Percentiles rank a stretch among this genome's conserved stretches.
phyloP scores from a whole-genome alignment of 1,139 yeast genomes.

The Yarrowia galli region DNA sequence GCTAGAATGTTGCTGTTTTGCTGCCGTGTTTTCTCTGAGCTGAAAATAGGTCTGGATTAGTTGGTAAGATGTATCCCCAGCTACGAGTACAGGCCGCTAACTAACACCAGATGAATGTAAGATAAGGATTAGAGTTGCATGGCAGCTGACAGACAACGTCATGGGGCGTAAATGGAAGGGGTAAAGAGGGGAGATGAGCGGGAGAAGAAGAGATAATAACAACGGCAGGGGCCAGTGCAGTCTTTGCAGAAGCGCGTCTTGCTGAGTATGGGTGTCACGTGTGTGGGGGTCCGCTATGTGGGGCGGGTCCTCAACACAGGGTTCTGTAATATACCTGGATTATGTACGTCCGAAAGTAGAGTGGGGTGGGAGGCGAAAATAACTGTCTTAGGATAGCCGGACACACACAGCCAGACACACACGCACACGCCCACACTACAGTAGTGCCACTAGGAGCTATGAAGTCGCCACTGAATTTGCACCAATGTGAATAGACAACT shows the following conservation, averaged over 20 bases:
- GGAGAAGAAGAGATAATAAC: conserved; percentile 1
- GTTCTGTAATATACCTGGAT: conserved; percentile 30
- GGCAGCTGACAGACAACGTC: conserved; percentile 37
- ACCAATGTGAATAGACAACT: neutral
- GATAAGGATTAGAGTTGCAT: conserved; percentile 37
- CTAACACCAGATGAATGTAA: conserved; percentile 2
- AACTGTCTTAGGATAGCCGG: neutral
- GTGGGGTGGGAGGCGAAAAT: neutral
- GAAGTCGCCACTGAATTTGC: neutral
- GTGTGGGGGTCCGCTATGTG: neutral
- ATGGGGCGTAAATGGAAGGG: conserved; percentile 31
- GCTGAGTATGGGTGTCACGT: neutral
- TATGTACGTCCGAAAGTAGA: conserved; percentile 12
- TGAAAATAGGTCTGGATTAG: neutral
- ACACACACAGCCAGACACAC: neutral
- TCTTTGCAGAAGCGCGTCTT: no score
- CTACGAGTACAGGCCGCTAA: neutral
- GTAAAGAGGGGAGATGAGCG: conserved; percentile 26
- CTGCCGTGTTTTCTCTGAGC: neutral
- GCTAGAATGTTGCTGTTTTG: neutral
- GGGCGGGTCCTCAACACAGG: neutral
- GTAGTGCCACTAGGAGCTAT: neutral
- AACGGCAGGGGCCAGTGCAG: neutral
- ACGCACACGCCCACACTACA: neutral
- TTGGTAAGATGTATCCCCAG: neutral